Percentiles rank a stretch among this genome's conserved stretches.
Evolutionary conservation across 345 rosid genomes (phyloP).

Genomic region (Erodium maritimum): DNA sequence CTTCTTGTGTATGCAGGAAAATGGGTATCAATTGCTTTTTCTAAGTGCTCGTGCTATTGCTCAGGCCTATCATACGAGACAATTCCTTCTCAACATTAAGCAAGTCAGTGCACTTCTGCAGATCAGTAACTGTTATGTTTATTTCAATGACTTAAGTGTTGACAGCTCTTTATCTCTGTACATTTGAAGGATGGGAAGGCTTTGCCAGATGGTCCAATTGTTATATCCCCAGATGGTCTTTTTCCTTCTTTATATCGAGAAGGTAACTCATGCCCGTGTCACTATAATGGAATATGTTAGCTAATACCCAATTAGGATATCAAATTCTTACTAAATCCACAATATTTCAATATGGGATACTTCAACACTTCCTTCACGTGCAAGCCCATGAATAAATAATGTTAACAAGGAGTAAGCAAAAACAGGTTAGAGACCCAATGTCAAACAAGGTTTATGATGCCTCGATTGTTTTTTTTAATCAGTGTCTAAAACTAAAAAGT

Average conservation of each 20-base stretch:
- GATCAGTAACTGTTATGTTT: not conserved
- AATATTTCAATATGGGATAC: too few species aligned
- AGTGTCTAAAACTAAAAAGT: too few species aligned
- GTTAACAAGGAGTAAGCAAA: too few species aligned
- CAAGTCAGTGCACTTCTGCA: slow-evolving; percentile 36
- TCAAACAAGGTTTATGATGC: too few species aligned
- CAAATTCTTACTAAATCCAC: too few species aligned
- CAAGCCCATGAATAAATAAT: too few species aligned
- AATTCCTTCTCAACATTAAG: slow-evolving; percentile 71
- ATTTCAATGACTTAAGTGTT: too few species aligned
- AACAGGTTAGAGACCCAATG: too few species aligned
- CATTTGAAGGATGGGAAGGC: slow-evolving; percentile 72
- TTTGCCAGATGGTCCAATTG: slow-evolving; percentile 95
- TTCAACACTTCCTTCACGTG: too few species aligned
- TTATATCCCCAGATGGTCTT: slow-evolving; percentile 95
- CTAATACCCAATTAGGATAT: too few species aligned
- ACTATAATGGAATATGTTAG: too few species aligned
- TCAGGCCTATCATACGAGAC: slow-evolving; percentile 83
- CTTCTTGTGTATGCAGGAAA: slow-evolving; percentile 48
- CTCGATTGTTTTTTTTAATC: too few species aligned
- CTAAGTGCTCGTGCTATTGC: slow-evolving; percentile 95
- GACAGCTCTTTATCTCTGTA: not conserved
- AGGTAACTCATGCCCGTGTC: slow-evolving; percentile 34
- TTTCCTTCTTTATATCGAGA: slow-evolving; percentile 88
- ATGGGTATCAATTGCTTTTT: slow-evolving; percentile 87